A percentile compares a stretch with the other conserved stretches of the same genome.
Conservation (phyloP, 164 flowering plant species). For the Cinnamomum micranthum region DNA sequence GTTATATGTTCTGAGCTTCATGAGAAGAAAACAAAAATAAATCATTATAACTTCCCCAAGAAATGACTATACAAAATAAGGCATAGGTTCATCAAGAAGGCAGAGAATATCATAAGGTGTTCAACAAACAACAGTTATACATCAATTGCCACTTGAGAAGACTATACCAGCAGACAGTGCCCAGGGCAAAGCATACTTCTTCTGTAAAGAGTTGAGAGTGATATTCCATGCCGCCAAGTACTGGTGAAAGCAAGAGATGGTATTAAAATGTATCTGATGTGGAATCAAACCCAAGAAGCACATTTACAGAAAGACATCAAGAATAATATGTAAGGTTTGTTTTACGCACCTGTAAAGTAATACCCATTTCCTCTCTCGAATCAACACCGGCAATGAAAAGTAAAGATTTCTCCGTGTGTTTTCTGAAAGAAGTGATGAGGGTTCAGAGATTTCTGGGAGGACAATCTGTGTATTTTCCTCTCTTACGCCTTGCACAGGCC, state of each 20-base stretch:
- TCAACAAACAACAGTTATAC: neutral
- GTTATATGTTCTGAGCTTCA: neutral
- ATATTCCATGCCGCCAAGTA: slow-evolving; percentile 97
- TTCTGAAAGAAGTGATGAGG: slow-evolving; percentile 78
- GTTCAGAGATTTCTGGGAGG: slow-evolving; percentile 73
- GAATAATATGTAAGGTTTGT: neutral
- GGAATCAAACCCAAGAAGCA: slow-evolving; percentile 4
- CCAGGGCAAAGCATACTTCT: slow-evolving; percentile 93
- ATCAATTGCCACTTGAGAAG: slow-evolving; percentile 2
- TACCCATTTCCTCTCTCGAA: slow-evolving; percentile 81
- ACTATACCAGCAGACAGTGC: slow-evolving; percentile 79
- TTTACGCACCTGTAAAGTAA: slow-evolving; percentile 69
- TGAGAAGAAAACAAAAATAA: neutral
- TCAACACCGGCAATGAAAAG: slow-evolving; percentile 75
- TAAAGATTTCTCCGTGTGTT: slow-evolving; percentile 51
- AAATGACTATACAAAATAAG: neutral
- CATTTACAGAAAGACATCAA: neutral
- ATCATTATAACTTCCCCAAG: neutral
- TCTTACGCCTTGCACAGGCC: slow-evolving; percentile 24
- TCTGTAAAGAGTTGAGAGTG: slow-evolving; percentile 87
- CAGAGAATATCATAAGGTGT: neutral
- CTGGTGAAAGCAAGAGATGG: slow-evolving; percentile 33
- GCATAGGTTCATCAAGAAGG: neutral
- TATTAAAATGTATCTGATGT: neutral
- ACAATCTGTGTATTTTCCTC: slow-evolving; percentile 18